Percentiles rank a stretch among this genome's conserved stretches.
phyloP scores from a whole-genome alignment of 306 rosid genomes.

The Vigna radiata region DNA sequence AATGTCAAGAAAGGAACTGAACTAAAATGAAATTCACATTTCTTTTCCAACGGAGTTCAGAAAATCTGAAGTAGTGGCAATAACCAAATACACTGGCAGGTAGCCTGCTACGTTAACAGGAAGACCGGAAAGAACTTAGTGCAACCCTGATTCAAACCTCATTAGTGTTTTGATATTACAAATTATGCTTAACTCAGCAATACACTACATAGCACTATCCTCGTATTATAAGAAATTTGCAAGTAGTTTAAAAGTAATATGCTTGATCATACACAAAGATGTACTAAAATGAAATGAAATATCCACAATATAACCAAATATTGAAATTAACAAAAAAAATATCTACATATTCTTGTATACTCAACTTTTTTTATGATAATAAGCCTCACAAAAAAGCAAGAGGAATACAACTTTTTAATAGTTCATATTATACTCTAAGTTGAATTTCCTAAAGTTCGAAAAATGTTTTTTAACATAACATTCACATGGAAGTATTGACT shows the following conservation, averaged over 20 bases:
- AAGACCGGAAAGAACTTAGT: conserved; percentile 25
- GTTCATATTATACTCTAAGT: no score
- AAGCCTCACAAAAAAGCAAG: not conserved
- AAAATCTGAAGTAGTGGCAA: conserved; percentile 6
- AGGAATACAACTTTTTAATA: not conserved
- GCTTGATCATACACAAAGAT: not conserved
- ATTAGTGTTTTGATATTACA: conserved; percentile 6
- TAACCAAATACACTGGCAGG: conserved; percentile 3
- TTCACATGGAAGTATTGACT: not conserved
- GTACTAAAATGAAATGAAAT: not conserved
- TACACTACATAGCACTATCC: not conserved
- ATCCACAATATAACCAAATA: not conserved
- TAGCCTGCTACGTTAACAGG: not conserved
- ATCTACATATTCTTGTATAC: not conserved
- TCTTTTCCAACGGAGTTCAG: conserved; percentile 3
- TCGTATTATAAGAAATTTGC: conserved; percentile 4
- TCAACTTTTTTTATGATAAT: not conserved
- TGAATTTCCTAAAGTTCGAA: not conserved
- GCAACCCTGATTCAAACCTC: conserved; percentile 19
- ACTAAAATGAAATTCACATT: conserved; percentile 8
- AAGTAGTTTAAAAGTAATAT: not conserved
- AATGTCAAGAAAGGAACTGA: not conserved
- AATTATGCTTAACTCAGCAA: not conserved
- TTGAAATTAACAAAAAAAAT: not conserved
- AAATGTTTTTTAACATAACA: no score